Base-by-base conservation (phyloP, 2,329 filamentous ascomycete genomes). In the Sclerotinia minor region DNA sequence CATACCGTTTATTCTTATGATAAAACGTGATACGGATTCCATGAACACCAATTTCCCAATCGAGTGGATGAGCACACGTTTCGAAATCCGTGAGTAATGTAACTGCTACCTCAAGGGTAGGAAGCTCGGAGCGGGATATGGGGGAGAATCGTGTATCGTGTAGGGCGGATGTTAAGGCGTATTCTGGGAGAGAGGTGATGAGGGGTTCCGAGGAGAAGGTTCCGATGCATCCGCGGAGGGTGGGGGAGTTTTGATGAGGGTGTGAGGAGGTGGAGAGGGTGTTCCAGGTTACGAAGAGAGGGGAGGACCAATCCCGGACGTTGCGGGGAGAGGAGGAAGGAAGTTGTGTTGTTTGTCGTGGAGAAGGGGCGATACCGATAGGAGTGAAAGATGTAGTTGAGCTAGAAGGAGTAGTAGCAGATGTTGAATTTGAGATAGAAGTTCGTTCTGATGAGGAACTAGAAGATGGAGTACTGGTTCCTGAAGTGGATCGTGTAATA, bases 191-290 rank as follows among this genome's bases (percentile, higher is more conserved):
- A 5, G 93, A 94, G 1, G 85, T 79, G 41, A 87, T 83, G 17
- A 99, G 85, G 61, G 90, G 86, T 75, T 92, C 87, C 2, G 88
- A 79, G 75, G 94, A 91, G 76, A 98, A 99, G 2, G 94, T 99
- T 73, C 95, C 95, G 77, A 99, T 98, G 82, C 95, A 99, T 69
- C 95, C 95, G 69, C 95, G 89, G 53, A 99, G 85, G 32, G 85
- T 85, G 78, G 81, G 64, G 5, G 64, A 35, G 44, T 69, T 47
- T 38, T 61, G 58, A 50, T 61, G 58, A 5, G 50, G 68, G 58
- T 67, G 67, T 26, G 70, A 74, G 73, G 17, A 75, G 29, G 82
- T 79, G 9, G 85, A 87, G 66, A 92, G 74, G 0, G 87, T 92
- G 80, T 97, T 96, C 94, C 94, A 98, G 9, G 75, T 77, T 61